Base-by-base conservation (phyloP, 805 yeast genomes). In the Lipomyces lipofer region DNA sequence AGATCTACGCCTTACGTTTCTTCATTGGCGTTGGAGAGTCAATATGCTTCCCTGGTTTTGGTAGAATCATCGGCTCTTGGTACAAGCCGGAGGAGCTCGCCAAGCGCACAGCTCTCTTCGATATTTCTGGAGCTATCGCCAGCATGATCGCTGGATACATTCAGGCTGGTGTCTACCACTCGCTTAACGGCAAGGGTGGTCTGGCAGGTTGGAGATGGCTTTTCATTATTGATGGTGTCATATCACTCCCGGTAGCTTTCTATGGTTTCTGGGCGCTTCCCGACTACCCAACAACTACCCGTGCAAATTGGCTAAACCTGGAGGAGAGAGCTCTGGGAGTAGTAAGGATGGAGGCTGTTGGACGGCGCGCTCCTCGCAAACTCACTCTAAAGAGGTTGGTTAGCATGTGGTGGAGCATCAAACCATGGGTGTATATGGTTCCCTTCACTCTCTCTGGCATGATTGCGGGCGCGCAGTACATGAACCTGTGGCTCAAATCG, bases 21-120 rank as follows among this genome's bases (percentile, higher is more conserved):
- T 75, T 85, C 43, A 75, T 84, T 54, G 90, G 86, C 39, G 78
- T 81, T 0, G 81, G 82, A 66, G 94, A 88, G 66, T 80, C 87
- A 3, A 81, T 83, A n/a, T 78, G 74, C 62, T 75, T 79, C 71
- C 85, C 89, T 4, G 81, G 69, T 0, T 62, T 67, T 21, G 55
- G 54, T 33, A 58, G 47, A 27, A 44, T 65, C 38, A 42, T 68
- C 56, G 88, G 86, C 15, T 74, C 80, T 22, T 82, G 78, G 77
- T 80, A 80, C 67, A 74, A 74, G 60, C 75, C 81, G 47, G 72
- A 72, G 49, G 86, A 84, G 69, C 73, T 81, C 52, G 74, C 67
- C 54, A 66, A 75, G 47, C 64, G 80, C 33, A 68, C 72, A 10
- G 69, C 72, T 69, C 71, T 68, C 5, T 75, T 75, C 54, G 71